Evolutionary conservation across 495 filamentous ascomycete genomes (phyloP).

Genomic region (Amniculicola lignicola): DNA sequence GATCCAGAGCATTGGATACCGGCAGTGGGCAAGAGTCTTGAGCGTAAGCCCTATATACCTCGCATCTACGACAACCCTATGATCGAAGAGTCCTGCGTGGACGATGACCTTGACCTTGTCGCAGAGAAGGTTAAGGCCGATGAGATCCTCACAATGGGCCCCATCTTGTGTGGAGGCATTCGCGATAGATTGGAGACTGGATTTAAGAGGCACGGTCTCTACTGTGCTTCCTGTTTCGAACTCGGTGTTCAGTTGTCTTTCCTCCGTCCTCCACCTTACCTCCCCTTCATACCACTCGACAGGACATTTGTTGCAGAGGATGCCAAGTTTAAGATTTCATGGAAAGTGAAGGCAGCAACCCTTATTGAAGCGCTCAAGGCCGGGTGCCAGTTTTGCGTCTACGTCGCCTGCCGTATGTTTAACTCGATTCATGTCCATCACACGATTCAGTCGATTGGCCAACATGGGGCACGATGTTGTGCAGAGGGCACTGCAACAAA

Average conservation of each 20-base stretch:
- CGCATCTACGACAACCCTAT: not conserved
- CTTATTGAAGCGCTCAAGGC: not conserved
- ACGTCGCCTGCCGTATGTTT: not conserved
- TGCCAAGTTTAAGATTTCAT: not conserved
- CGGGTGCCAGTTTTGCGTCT: not conserved
- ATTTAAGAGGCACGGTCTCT: not conserved
- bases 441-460: not conserved
- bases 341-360: not conserved
- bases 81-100: not conserved
- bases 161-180: no score
- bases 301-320: no score
- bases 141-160: not conserved
- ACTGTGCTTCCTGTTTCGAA: conserved; percentile 1
- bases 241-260: not conserved
- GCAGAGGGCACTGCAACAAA: not conserved
- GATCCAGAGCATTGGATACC: not conserved
- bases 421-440: not conserved
- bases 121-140: not conserved
- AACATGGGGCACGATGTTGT: not conserved
- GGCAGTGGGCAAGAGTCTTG: not conserved
- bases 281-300: no score
- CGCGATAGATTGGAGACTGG: not conserved
- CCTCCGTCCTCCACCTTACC: not conserved
- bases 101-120: not conserved
- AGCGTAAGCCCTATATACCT: no score